phyloP scores from a whole-genome alignment of 176 grass and related monocot species.

The Rhynchospora tenuis region DNA sequence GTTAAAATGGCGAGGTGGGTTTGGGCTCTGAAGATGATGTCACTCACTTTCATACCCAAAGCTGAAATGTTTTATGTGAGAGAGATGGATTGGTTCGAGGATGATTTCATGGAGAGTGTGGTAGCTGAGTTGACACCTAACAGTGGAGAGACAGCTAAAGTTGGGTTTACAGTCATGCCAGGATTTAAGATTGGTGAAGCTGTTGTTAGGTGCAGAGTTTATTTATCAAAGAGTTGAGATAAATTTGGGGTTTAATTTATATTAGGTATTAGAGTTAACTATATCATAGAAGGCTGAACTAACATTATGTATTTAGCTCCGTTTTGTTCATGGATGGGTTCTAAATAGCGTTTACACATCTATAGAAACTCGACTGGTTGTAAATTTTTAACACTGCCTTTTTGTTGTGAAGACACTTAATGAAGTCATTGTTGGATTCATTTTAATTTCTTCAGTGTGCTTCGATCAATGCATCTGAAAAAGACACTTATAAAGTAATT shows the following conservation, averaged over 20 bases:
- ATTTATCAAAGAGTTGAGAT: slow-evolving; percentile 32
- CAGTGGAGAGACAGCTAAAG: slow-evolving; percentile 30
- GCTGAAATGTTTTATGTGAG: slow-evolving; percentile 74
- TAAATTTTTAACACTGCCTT: slow-evolving; percentile 13
- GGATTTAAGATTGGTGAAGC: slow-evolving; percentile 78
- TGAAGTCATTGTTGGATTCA: background rate
- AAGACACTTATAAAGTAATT: background rate
- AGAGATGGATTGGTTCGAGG: slow-evolving; percentile 29
- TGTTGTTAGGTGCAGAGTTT: slow-evolving; percentile 59
- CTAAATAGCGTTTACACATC: background rate
- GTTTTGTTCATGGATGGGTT: slow-evolving; percentile 8
- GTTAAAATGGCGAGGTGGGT: slow-evolving; percentile 55
- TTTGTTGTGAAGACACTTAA: background rate
- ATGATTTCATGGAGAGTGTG: slow-evolving; percentile 67
- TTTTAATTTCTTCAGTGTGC: background rate
- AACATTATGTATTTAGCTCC: slow-evolving; percentile 10
- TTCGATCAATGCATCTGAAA: too few relatives aligned
- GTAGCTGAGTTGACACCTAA: slow-evolving; percentile 25
- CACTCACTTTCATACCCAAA: slow-evolving; percentile 45
- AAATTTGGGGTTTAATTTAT: slow-evolving; percentile 1
- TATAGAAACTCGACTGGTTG: slow-evolving; percentile 3
- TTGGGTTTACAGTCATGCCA: slow-evolving; percentile 74
- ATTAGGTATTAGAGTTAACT: slow-evolving; percentile 13
- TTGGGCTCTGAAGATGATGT: slow-evolving; percentile 55
- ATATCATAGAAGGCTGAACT: slow-evolving; percentile 12